Evolutionary conservation across 805 yeast species (phyloP), one percentile per base, ranked within the genome.

Genomic region (Sugiyamaella valdiviana): DNA sequence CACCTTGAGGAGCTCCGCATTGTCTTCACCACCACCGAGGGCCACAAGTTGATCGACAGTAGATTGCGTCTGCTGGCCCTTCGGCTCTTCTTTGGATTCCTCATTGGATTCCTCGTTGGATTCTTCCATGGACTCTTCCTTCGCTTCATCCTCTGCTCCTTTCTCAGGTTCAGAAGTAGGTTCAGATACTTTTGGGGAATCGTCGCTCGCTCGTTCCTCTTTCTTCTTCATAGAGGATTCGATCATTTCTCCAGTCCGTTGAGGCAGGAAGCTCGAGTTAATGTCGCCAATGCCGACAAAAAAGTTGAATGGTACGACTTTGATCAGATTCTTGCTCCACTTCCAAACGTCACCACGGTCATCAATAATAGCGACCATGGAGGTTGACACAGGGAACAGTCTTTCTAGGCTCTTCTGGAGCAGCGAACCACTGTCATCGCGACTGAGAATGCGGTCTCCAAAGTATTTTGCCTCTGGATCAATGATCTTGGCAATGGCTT

Each of bases 291-390:
- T 88, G 9, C 98, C 98, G 35, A 90, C 95, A 60, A 93, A 93
- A 59, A 93, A 93, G 63, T 87, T 95, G 64, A 88, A 93, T 0
- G 99, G 99, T 1, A 89, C 84, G 4, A 91, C 98, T 66, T 91
- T 87, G 50, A 93, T 80, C 57, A 93, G 70, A 62, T 93, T 90
- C 10, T 84, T 81, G 56, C 88, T 85, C 99, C 99, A 93, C 61
- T 85, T 86, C 99, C 99, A 93, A 17, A 93, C 99, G 65, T 93
- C 99, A 2, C 97, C 99, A 63, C 99, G 77, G 65, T 93, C 99
- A 65, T 93, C 99, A 51, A 93, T 93, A 41, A 93, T 83, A 2
- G 86, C 93, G 26, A 93, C 99, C 95, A 93, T 85, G 15, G 95
- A 83, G 20, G 95, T 95, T 56, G 91, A 96, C 2, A 91, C 95